A percentile compares a stretch with the other conserved stretches of the same genome.
phyloP scores from a whole-genome alignment of 108 stramenopile species.

The Pelagomonas calceolata region DNA sequence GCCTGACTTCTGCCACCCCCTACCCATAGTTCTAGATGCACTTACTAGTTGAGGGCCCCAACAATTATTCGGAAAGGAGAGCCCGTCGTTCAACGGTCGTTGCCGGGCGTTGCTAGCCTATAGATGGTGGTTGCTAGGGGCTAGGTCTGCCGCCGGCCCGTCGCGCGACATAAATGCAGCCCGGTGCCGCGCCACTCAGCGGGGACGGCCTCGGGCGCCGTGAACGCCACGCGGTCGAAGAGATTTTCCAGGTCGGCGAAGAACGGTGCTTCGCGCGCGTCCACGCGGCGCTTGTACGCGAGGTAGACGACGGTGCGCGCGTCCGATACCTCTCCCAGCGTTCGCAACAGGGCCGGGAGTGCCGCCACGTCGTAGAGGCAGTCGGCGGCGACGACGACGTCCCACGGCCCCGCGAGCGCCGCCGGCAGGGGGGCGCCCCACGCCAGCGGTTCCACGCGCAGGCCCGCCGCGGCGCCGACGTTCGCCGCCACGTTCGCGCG shows the following conservation, averaged over 20 bases:
- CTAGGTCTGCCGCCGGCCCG: background rate
- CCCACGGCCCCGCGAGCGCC: conserved; percentile 7
- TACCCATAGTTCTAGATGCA: too few relatives aligned
- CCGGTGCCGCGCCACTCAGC: background rate
- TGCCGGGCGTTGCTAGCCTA: too few relatives aligned
- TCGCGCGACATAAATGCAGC: background rate
- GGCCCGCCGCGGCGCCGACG: background rate
- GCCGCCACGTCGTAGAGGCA: background rate
- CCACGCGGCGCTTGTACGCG: background rate
- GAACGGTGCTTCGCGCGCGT: background rate
- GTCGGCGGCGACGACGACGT: conserved; percentile 56
- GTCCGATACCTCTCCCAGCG: background rate
- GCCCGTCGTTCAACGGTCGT: too few relatives aligned
- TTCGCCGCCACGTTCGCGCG: background rate
- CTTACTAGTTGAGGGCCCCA: too few relatives aligned
- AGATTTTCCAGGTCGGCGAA: background rate
- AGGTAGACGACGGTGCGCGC: background rate
- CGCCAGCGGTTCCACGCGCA: background rate
- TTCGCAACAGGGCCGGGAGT: background rate
- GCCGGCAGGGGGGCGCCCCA: background rate
- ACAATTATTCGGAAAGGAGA: too few relatives aligned
- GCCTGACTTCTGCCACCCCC: too few relatives aligned
- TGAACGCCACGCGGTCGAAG: background rate
- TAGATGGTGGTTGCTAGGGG: too few relatives aligned
- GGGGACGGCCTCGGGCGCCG: background rate